Evolutionary conservation across 495 filamentous ascomycete species (phyloP), one percentile per base, ranked within the genome.

Genomic region (Venustampulla echinocandica): DNA sequence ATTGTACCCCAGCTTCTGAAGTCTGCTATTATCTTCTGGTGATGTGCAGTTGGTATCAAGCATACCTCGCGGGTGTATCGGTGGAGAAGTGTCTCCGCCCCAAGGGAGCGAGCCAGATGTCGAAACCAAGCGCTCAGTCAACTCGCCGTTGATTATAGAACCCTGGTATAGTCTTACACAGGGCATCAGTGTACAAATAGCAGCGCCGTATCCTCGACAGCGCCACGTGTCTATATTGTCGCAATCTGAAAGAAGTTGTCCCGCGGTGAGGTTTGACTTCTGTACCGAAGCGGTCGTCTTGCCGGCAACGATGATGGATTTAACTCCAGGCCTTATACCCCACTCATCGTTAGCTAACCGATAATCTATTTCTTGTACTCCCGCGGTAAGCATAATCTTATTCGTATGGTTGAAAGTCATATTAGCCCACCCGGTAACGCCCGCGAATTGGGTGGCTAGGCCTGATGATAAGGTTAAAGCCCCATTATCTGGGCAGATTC

Each of bases 41-140:
- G 22, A 43, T 5, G 24, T 43, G 40, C 40, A 43, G 21, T 43
- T 25, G 10, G 40, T 43, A 17, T 43, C 40, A 27, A 43, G 10
- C 22, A 43, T 27, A 20, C 38, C 38, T 30, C 27, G 27, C 27
- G 27, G 27, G 27, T 30, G 27, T 30, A 30, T 30, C 27, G 27
- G 13, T 41, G 18, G 38, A 41, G 20, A 20, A 14, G 11, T n/a
- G 4, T 3, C 4, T 14, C 30, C 40, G 40, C 40, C 40, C 40
- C 40, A 43, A 25, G 22, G 11, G 14, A 43, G 40, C 4, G 40
- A 17, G 22, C 14, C 19, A 23, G 38, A 41, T n/a, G 4, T 5
- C 10, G 20, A 5, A 6, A 43, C 14, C 19, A 43, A n/a, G 10
- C 4, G 24, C 24, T 43, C 40, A 10, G 4, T 28, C 14, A 43